Conservation (phyloP, 2,329 filamentous ascomycete species). For the Neospermospora avenae region DNA sequence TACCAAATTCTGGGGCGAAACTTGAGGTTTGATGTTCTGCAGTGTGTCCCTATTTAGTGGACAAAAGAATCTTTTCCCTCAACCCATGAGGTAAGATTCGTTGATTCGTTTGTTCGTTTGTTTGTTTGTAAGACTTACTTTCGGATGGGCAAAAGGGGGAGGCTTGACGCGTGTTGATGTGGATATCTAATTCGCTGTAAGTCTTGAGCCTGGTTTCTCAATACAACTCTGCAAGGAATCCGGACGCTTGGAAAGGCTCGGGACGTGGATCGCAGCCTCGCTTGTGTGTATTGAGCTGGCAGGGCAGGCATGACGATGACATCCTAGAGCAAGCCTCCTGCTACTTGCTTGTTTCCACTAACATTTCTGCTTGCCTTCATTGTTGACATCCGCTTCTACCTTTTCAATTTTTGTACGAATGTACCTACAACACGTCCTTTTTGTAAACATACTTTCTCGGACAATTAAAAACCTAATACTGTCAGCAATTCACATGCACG, state of each 20-base stretch:
- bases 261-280: slow-evolving; percentile 1
- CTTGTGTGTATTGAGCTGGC: neutral
- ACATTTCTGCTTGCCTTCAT: too few relatives aligned
- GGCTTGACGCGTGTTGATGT: neutral
- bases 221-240: neutral
- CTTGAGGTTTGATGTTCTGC: too few relatives aligned
- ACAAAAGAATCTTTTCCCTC: too few relatives aligned
- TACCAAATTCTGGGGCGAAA: too few relatives aligned
- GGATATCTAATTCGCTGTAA: neutral
- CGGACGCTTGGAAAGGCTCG: neutral
- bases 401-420: too few relatives aligned
- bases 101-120: neutral
- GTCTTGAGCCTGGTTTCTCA: neutral
- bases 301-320: neutral
- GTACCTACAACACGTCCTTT: too few relatives aligned
- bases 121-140: neutral
- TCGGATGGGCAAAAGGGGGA: neutral
- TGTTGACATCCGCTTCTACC: too few relatives aligned
- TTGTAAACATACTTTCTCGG: too few relatives aligned
- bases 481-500: neutral
- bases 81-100: too few relatives aligned
- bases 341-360: neutral
- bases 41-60: too few relatives aligned
- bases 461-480: neutral
- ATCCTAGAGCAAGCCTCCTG: neutral